These are phyloP conservation scores for Rhamnella rubrinervis DNA, from an alignment of 331 rosid species.

Conservation along the genomic window DNA sequence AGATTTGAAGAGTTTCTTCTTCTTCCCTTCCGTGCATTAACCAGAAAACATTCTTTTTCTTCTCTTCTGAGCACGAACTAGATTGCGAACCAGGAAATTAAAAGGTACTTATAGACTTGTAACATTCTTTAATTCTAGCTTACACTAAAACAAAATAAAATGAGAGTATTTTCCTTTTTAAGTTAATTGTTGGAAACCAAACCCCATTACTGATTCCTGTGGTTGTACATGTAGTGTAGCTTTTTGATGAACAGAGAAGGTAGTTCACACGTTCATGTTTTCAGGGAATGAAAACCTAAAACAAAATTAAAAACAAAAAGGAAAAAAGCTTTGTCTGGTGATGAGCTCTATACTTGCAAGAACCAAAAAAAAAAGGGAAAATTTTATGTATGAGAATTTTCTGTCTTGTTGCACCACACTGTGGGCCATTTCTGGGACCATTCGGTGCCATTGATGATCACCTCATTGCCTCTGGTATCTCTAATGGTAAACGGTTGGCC, in stretches of 20 bases:
- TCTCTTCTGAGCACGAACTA: too few species aligned
- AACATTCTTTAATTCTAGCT: too few species aligned
- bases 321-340: background rate
- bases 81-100: too few species aligned
- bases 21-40: too few species aligned
- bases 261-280: constrained; percentile 44
- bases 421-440: constrained; percentile 23
- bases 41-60: too few species aligned
- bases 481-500: background rate
- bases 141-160: too few species aligned
- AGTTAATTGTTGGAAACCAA: constrained; percentile 16
- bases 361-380: background rate
- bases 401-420: constrained; percentile 44
- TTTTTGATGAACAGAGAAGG: constrained; percentile 27
- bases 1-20: too few species aligned
- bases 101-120: too few species aligned
- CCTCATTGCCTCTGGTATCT: background rate
- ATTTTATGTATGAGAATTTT: background rate
- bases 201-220: constrained; percentile 11
- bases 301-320: background rate
- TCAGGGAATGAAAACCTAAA: background rate
- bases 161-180: too few species aligned
- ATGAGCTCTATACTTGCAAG: background rate
- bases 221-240: constrained; percentile 20
- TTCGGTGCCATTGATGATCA: constrained; percentile 29